phyloP scores from a whole-genome alignment of 2,329 filamentous ascomycete genomes.

The Incumbomyces delicatus region DNA sequence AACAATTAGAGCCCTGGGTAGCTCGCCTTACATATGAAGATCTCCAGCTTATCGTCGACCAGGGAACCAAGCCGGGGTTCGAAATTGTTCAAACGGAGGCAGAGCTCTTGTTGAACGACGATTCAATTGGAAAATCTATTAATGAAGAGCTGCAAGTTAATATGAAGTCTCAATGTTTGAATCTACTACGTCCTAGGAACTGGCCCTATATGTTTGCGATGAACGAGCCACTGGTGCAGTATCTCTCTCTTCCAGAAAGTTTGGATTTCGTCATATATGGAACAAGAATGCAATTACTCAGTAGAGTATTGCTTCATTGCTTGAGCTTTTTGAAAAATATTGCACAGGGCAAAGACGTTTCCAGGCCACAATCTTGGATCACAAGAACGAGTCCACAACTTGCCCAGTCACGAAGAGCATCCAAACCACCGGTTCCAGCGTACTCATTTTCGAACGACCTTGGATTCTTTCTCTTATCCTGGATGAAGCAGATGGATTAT shows the following conservation, averaged over 20 bases:
- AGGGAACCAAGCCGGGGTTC: neutral
- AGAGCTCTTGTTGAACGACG: slow-evolving; percentile 2
- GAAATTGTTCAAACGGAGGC: neutral
- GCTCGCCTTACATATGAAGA: slow-evolving; percentile 12
- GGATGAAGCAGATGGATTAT: neutral
- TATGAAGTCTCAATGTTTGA: too few relatives aligned
- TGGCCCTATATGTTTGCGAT: neutral
- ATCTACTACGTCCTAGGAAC: neutral
- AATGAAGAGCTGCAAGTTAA: too few relatives aligned
- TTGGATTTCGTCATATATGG: neutral
- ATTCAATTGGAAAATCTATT: neutral
- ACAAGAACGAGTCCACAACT: neutral
- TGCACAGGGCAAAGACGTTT: neutral
- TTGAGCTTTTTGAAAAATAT: neutral
- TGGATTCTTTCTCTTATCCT: neutral
- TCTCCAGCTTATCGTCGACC: neutral
- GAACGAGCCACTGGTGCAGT: slow-evolving; percentile 1
- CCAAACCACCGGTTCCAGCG: neutral
- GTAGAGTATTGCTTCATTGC: neutral
- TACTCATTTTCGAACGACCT: slow-evolving; percentile 2
- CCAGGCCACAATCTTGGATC: neutral
- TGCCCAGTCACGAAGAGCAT: neutral
- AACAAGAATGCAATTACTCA: neutral
- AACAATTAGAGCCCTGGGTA: slow-evolving; percentile 8
- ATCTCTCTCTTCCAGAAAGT: neutral